A percentile compares a stretch with the other conserved stretches of the same genome.
Evolutionary conservation across 768 basidiomycete genomes (phyloP).

Genomic region (Calocera viscosa): DNA sequence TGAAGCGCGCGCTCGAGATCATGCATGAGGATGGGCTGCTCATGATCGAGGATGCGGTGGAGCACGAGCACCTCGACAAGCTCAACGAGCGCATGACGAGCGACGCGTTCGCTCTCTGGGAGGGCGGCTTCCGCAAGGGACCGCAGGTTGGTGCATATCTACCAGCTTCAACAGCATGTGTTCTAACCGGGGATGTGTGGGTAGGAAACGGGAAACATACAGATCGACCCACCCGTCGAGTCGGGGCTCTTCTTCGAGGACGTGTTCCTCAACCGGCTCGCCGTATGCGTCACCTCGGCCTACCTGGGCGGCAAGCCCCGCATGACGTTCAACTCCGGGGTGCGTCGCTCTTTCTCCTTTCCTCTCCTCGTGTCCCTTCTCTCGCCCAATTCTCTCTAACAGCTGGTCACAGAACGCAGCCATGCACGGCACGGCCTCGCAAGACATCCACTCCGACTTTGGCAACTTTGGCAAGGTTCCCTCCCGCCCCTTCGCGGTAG

Average conservation of each 20-base stretch:
- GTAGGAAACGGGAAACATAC: background rate
- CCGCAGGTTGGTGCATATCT: too few relatives aligned
- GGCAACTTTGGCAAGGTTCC: background rate
- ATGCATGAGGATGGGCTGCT: background rate
- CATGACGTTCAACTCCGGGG: conserved; percentile 6
- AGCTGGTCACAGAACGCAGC: background rate
- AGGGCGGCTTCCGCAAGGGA: background rate
- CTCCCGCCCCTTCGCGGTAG: background rate
- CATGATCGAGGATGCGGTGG: conserved; percentile 1
- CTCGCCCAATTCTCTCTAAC: too few relatives aligned
- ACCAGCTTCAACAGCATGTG: too few relatives aligned
- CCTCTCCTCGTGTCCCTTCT: background rate
- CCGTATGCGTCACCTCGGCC: background rate
- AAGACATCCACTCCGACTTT: background rate
- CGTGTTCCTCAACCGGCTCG: background rate
- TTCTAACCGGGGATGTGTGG: background rate
- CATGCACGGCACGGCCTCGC: background rate
- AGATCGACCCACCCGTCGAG: background rate
- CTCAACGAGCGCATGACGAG: background rate
- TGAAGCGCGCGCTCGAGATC: background rate
- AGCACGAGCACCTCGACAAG: background rate
- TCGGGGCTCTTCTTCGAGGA: background rate
- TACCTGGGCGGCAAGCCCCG: background rate
- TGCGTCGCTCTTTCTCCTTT: background rate
- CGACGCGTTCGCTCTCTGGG: background rate